These are phyloP conservation scores for Peterozyma toletana DNA, from an alignment of 805 yeast species.

Conservation along the genomic window DNA sequence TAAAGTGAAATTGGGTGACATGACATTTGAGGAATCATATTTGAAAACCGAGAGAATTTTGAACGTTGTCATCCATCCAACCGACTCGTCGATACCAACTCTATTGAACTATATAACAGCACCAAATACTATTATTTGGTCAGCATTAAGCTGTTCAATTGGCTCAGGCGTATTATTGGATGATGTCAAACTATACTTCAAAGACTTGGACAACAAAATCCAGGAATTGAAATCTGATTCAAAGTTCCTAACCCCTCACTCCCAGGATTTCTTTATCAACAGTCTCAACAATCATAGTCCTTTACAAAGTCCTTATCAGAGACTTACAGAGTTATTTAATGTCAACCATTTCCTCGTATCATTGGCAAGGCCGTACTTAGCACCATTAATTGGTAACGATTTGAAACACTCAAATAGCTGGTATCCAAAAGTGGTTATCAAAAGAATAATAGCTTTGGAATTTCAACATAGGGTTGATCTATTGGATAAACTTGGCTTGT, in stretches of 20 bases:
- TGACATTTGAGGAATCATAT: conserved; percentile 93
- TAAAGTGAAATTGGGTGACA: conserved; percentile 63
- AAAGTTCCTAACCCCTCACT: conserved; percentile 32
- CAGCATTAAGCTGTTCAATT: conserved; percentile 82
- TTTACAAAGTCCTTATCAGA: conserved; percentile 64
- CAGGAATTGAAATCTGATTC: conserved; percentile 27
- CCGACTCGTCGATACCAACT: conserved; percentile 60
- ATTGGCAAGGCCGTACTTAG: conserved; percentile 87
- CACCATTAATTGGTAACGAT: conserved; percentile 82
- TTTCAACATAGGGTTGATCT: conserved; percentile 78
- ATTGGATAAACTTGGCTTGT: conserved; percentile 68
- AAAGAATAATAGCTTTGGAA: conserved; percentile 65
- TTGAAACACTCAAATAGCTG: conserved; percentile 51
- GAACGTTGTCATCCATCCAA: conserved; percentile 82
- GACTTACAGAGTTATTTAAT: conserved; percentile 87
- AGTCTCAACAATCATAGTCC: conserved; percentile 11
- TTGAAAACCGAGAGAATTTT: conserved; percentile 69
- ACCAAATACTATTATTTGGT: conserved; percentile 84
- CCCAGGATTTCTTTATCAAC: conserved; percentile 16
- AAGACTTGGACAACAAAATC: conserved; percentile 44
- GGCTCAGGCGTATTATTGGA: conserved; percentile 68
- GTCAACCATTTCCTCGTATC: conserved; percentile 92
- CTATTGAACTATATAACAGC: conserved; percentile 85
- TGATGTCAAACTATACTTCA: conserved; percentile 51
- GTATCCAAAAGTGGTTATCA: conserved; percentile 30